Conservation (phyloP, 768 basidiomycete species). For the Boletus rufocinnamomeus region DNA sequence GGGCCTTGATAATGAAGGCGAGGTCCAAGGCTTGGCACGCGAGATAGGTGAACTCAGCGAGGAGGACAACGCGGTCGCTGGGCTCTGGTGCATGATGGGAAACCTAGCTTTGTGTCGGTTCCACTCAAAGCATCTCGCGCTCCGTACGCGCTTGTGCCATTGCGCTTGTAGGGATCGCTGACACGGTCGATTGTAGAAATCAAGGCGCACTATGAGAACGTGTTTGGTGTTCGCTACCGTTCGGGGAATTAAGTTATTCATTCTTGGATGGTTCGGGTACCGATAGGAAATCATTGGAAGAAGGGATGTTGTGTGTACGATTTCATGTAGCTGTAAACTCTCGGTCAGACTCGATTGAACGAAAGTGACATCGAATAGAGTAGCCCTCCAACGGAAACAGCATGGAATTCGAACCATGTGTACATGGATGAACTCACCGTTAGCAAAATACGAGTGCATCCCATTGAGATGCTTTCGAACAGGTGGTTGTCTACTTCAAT, state of each 20-base stretch:
- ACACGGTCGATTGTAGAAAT: conserved; percentile 49
- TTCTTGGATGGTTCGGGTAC: not conserved
- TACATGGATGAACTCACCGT: not conserved
- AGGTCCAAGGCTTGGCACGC: conserved; percentile 37
- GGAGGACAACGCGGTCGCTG: conserved; percentile 19
- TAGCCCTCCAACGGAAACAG: not conserved
- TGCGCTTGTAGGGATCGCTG: not conserved
- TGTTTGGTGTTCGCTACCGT: conserved; percentile 35
- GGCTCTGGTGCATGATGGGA: conserved; percentile 62
- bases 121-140: conserved; percentile 65
- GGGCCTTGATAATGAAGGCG: conserved; percentile 37
- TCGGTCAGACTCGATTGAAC: not conserved
- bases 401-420: not conserved
- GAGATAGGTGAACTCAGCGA: conserved; percentile 45
- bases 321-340: not conserved
- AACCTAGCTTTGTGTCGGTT: conserved; percentile 64
- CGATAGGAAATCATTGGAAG: not conserved
- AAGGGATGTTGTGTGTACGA: not conserved
- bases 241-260: not conserved
- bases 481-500: not conserved
- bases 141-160: conserved; percentile 48
- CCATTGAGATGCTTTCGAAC: not conserved
- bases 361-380: not conserved
- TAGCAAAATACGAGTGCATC: not conserved
- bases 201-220: conserved; percentile 60